Evolutionary conservation across 1,284 basidiomycete genomes (phyloP), one percentile per base, ranked within the genome.

Genomic region (Cryptococcus sp.): DNA sequence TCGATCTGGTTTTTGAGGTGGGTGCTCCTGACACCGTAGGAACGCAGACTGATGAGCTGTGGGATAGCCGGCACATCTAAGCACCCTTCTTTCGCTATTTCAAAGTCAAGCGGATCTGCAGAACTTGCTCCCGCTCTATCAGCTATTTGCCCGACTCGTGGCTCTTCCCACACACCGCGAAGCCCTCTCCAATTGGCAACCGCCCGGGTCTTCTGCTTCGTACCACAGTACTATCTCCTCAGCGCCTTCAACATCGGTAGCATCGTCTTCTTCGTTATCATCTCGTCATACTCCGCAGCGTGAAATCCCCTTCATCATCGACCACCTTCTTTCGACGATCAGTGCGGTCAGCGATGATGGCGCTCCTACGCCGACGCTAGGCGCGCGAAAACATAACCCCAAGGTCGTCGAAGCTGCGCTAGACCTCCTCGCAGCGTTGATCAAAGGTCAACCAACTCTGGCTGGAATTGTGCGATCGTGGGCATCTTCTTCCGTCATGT

Each of bases 321-420:
- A 58, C 23, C 70, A 73, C 42, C 64, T 75, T 2, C 57, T 75
- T 11, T 50, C 52, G 22, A 67, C 64, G 5, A 55, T 56, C 17
- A 35, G 30, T 5, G 47, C 62, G 43, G 39, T 65, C 42, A 20
- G 52, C 22, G 50, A 64, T 3, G 16, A 25, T 3, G 20, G 35
- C 19, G 23, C 40, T 15, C 45, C 55, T 19, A 35, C 30, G 10
- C 30, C 30, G 7, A 35, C 30, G 4, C 30, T 35, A 8, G 13
- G 30, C 30, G 61, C 22, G n/a, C 47, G 55, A 8, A 48, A 48
- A 38, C 56, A 50, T 4, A 63, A 54, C 40, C 58, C 54, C 7
- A 60, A 91, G 84, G 72, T 85, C 2, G 85, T 90, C 67, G 89
- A 91, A 76, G 87, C 88, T 0, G 85, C 83, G 0, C 75, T 92